Evolutionary conservation across 129 eudicot species (phyloP).

Genomic region (Sambucus nigra): DNA sequence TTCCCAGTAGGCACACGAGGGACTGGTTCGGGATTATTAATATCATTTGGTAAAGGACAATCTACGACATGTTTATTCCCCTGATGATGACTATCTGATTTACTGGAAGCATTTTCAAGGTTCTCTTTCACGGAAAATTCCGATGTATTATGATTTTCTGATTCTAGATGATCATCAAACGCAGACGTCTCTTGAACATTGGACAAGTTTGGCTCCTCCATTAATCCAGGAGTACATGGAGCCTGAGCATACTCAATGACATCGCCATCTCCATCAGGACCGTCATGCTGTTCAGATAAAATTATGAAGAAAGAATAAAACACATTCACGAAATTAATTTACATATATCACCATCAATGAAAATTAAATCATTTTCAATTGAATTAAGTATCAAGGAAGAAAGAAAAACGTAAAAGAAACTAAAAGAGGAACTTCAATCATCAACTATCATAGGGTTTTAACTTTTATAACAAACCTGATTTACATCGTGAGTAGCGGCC

Average conservation of each 20-base stretch:
- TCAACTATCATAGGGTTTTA: not conserved
- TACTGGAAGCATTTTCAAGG: conserved; percentile 28
- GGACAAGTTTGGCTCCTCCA: conserved; percentile 75
- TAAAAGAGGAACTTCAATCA: not conserved
- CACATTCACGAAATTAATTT: not conserved
- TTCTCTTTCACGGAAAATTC: conserved; percentile 34
- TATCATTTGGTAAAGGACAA: conserved; percentile 4
- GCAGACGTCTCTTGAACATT: conserved; percentile 64
- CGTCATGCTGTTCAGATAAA: conserved; percentile 26
- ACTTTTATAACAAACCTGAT: conserved; percentile 19
- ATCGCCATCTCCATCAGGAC: conserved; percentile 31
- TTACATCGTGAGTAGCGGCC: conserved; percentile 15
- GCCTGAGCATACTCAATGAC: conserved; percentile 71
- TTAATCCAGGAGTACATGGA: conserved; percentile 86
- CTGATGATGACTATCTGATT: conserved; percentile 4
- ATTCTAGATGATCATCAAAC: conserved; percentile 67
- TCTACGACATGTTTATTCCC: conserved; percentile 17
- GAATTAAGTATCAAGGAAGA: not conserved
- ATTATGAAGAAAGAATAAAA: not conserved
- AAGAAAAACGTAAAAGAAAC: not conserved
- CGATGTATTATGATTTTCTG: conserved; percentile 39
- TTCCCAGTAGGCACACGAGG: conserved; percentile 10
- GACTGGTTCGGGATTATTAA: conserved; percentile 5
- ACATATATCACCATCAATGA: not conserved
- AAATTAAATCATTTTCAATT: not conserved